Conservation (phyloP, 179 eudicot genomes). For the Beta lomatogona region DNA sequence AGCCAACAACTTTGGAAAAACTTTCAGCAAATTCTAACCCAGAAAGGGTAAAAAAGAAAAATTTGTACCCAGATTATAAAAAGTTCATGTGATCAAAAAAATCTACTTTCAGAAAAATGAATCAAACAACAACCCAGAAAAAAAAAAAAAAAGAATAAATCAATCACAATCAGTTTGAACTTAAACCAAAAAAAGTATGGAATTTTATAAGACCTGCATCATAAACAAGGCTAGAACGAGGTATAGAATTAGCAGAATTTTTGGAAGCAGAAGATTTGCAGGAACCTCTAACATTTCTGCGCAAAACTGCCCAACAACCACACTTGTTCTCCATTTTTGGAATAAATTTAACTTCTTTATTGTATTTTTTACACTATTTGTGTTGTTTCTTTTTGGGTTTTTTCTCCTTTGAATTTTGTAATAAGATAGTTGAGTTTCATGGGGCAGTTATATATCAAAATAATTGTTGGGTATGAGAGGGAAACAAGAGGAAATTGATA, state of each 20-base stretch:
- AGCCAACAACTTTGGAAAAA: not conserved
- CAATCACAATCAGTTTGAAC: not conserved
- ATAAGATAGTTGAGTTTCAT: conserved; percentile 1
- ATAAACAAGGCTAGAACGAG: conserved; percentile 77
- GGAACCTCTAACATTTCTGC: conserved; percentile 45
- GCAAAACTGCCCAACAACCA: conserved; percentile 80
- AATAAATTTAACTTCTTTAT: not conserved
- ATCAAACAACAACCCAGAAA: not conserved
- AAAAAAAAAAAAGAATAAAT: not conserved
- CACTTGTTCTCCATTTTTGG: conserved; percentile 61
- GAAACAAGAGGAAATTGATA: conserved; percentile 1
- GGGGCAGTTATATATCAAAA: conserved; percentile 3
- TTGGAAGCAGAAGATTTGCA: conserved; percentile 53
- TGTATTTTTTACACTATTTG: not conserved
- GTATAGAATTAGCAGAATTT: conserved; percentile 53
- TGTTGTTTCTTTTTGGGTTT: not conserved
- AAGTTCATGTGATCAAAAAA: conserved; percentile 8
- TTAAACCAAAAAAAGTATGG: not conserved
- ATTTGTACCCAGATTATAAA: not conserved
- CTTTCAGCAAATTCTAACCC: no score
- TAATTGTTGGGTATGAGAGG: conserved; percentile 25
- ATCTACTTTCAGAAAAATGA: not conserved
- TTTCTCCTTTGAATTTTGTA: not conserved
- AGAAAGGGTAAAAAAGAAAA: not conserved
- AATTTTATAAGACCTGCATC: conserved; percentile 69